A percentile compares a stretch with the other conserved stretches of the same genome.
Conservation (phyloP, 306 rosid species). For the Rubus parviflorus region DNA sequence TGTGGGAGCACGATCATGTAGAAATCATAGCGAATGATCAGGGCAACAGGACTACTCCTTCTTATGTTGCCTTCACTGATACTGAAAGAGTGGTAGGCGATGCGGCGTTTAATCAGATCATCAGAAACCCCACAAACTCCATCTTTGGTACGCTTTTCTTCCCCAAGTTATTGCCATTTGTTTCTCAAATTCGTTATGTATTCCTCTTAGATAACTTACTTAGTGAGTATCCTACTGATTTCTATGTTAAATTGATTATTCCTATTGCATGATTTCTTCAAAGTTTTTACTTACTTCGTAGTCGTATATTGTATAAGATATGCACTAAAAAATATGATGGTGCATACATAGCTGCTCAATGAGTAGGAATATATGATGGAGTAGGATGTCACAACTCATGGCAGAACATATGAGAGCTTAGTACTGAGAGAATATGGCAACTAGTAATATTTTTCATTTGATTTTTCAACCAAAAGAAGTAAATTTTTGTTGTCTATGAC, state of each 20-base stretch:
- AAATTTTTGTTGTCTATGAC: too few species aligned
- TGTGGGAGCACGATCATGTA: neutral
- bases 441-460: neutral
- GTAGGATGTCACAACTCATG: too few species aligned
- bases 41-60: constrained; percentile 1
- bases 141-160: neutral
- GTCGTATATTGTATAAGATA: too few species aligned
- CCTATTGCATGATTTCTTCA: too few species aligned
- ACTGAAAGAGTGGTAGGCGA: neutral
- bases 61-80: neutral
- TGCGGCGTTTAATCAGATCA: neutral
- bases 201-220: neutral
- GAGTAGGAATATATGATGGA: too few species aligned
- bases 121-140: neutral
- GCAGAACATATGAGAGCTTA: too few species aligned
- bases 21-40: constrained; percentile 12
- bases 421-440: too few species aligned
- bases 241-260: too few species aligned
- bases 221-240: too few species aligned
- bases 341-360: too few species aligned
- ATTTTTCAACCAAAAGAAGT: neutral
- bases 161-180: neutral
- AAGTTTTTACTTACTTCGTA: too few species aligned
- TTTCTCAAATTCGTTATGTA: neutral
- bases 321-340: too few species aligned